These are phyloP conservation scores for Penicillium malachiteum DNA, from an alignment of 495 filamentous ascomycete genomes.

Conservation along the genomic window DNA sequence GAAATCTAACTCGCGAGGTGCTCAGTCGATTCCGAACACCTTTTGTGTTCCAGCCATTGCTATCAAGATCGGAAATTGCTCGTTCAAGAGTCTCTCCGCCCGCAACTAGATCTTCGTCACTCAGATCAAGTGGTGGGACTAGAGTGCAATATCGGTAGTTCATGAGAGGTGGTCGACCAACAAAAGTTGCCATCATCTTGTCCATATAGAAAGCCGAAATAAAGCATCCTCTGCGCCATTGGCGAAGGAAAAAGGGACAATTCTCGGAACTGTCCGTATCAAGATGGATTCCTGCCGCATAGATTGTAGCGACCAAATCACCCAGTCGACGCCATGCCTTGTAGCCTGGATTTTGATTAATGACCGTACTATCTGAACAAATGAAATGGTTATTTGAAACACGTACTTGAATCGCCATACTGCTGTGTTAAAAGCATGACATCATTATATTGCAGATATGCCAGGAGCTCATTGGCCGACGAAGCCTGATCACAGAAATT, in stretches of 20 bases:
- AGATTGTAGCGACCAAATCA: constrained; percentile 51
- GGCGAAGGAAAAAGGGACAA: constrained; percentile 51
- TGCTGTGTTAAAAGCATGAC: constrained; percentile 44
- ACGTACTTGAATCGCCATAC: constrained; percentile 54
- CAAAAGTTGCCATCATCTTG: constrained; percentile 53
- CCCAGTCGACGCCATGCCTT: constrained; percentile 53
- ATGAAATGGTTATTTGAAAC: background rate
- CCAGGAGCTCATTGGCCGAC: constrained; percentile 48
- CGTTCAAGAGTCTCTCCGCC: constrained; percentile 43
- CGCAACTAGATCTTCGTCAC: constrained; percentile 48
- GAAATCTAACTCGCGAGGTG: constrained; percentile 48
- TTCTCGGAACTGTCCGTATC: constrained; percentile 40
- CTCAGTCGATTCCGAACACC: constrained; percentile 39
- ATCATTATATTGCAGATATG: constrained; percentile 45
- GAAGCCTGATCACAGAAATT: constrained; percentile 48
- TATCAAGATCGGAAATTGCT: constrained; percentile 46
- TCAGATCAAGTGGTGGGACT: constrained; percentile 57
- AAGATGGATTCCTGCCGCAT: constrained; percentile 58
- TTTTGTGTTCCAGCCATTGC: constrained; percentile 53
- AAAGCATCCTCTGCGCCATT: constrained; percentile 54
- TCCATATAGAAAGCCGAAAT: constrained; percentile 51
- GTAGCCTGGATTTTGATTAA: constrained; percentile 32
- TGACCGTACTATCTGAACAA: background rate
- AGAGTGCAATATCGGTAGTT: constrained; percentile 55
- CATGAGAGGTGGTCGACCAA: constrained; percentile 57